phyloP scores from a whole-genome alignment of 257 asterid species.

The Hygrophila difformis region DNA sequence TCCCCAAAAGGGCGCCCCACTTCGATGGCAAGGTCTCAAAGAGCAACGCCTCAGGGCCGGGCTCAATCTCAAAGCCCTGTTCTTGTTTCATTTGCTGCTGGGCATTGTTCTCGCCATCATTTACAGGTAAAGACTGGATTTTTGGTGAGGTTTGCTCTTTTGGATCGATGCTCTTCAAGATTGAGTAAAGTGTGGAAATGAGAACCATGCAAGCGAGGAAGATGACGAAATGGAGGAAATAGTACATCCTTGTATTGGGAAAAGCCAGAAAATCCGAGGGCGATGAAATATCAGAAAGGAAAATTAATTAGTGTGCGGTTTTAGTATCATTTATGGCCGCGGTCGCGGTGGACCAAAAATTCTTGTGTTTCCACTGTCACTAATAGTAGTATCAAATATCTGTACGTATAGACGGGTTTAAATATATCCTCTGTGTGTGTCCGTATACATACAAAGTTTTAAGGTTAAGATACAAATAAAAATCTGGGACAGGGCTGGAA shows the following conservation, averaged over 20 bases:
- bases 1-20: slow-evolving; percentile 34
- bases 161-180: slow-evolving; percentile 14
- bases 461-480: too few species aligned
- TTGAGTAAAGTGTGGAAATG: slow-evolving; percentile 36
- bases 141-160: slow-evolving; percentile 13
- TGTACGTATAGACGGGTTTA: too few species aligned
- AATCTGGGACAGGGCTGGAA: too few species aligned
- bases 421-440: too few species aligned
- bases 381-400: too few species aligned
- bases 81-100: slow-evolving; percentile 18
- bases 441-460: too few species aligned
- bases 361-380: too few species aligned
- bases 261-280: slow-evolving; percentile 18
- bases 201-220: slow-evolving; percentile 26
- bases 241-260: slow-evolving; percentile 23
- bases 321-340: too few species aligned
- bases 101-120: slow-evolving; percentile 15
- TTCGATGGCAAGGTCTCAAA: slow-evolving; percentile 59
- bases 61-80: slow-evolving; percentile 27
- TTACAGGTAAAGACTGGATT: slow-evolving; percentile 29
- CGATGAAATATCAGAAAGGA: slow-evolving; percentile 17
- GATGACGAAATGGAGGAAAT: slow-evolving; percentile 25
- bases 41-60: slow-evolving; percentile 27
- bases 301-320: too few species aligned
- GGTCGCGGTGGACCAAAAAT: too few species aligned